Conservation (phyloP, 208 protist species). For the Leishmania lainsoni region DNA sequence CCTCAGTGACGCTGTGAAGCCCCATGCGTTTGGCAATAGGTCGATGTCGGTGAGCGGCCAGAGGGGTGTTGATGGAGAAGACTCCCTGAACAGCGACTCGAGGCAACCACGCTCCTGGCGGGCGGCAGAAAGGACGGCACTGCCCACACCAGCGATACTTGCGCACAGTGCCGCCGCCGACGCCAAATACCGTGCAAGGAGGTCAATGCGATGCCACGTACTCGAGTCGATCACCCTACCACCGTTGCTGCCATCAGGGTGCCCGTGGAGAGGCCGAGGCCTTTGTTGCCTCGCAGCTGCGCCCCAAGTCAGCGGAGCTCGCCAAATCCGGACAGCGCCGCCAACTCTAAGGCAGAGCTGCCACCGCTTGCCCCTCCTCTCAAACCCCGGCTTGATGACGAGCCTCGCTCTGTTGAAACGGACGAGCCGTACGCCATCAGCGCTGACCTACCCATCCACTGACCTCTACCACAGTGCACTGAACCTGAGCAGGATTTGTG, state of each 20-base stretch:
- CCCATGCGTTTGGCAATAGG: neutral
- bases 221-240: neutral
- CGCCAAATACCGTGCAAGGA: neutral
- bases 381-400: neutral
- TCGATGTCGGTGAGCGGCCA: neutral
- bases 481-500: neutral
- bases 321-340: neutral
- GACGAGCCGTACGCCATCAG: neutral
- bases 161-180: neutral
- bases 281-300: neutral
- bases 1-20: neutral
- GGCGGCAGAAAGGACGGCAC: neutral
- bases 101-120: neutral
- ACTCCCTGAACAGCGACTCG: neutral
- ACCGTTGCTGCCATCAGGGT: neutral
- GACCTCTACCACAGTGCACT: slow-evolving; percentile 1
- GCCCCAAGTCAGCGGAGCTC: neutral
- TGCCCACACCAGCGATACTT: neutral
- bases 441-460: neutral
- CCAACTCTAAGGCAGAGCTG: neutral
- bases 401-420: neutral
- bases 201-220: neutral
- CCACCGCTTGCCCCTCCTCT: neutral
- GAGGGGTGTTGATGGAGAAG: neutral
- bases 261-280: neutral